Evolutionary conservation across 805 yeast species (phyloP), one percentile per base, ranked within the genome.

Genomic region (Candida oleophila): DNA sequence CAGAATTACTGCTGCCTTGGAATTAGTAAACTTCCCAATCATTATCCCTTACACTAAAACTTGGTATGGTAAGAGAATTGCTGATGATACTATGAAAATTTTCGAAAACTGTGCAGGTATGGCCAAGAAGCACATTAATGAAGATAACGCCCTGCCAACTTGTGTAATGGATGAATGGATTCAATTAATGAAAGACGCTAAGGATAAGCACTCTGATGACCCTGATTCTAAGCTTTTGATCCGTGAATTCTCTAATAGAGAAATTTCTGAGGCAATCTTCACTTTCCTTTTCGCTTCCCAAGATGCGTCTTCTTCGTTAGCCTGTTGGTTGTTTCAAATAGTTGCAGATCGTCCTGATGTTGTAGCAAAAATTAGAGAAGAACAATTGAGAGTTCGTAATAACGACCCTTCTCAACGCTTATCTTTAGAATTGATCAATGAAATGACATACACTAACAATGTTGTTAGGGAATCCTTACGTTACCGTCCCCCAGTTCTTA

Each of bases 91-190:
- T 15, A 92, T 94, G 97, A 85, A 82, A 57, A 84, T 89, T 57
- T 90, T 94, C 59, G 97, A 84, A 61, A 69, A 69, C 22, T 92
- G 98, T 75, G 96, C 99, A 15, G 89, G 78, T 55, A 80, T 75
- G 81, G 88, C 98, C 45, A 92, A 92, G 68, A 80, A 78, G 47
- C 84, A 84, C 61, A 85, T 92, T 62, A 64, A 63, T 49, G 84
- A 80, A 37, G 74, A 77, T 4, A 91, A 91, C 55, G 96, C 91
- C 44, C 69, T 77, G 50, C 89, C 96, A 46, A 76, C 80, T 42
- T 90, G 97, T 77, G 90, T 90, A 41, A 82, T 94, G 91, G 99
- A 94, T 65, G 90, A 89, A 53, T 94, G 99, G 99, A 80, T 92
- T 61, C 74, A 76, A 61, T 76, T 85, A 57, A 94, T 94, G 97